phyloP scores from a whole-genome alignment of 169 alveolate genomes.

The Babesia bigemina region DNA sequence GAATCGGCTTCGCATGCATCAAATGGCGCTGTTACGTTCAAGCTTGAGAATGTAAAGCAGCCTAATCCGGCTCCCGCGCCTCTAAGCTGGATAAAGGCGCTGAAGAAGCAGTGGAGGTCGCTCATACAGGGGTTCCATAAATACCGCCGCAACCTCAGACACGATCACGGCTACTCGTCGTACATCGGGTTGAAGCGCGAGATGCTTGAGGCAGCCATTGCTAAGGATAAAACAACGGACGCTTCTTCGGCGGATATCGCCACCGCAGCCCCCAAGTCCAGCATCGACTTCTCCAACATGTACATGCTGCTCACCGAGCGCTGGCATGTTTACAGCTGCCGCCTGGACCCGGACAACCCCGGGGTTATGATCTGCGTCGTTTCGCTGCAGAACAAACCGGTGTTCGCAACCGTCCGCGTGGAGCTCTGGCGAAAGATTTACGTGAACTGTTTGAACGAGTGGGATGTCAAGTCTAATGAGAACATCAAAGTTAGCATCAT shows the following conservation, averaged over 20 bases:
- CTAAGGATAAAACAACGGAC: background rate
- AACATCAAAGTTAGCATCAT: constrained; percentile 26
- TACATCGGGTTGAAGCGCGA: constrained; percentile 11
- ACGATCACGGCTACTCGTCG: background rate
- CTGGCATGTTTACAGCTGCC: constrained; percentile 61
- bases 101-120: constrained; percentile 2
- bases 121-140: constrained; percentile 25
- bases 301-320: constrained; percentile 60
- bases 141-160: constrained; percentile 4
- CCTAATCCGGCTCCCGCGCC: background rate
- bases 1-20: background rate
- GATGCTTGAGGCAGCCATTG: constrained; percentile 4
- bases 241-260: background rate
- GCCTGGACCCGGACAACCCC: constrained; percentile 33
- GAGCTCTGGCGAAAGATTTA: constrained; percentile 62
- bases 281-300: constrained; percentile 48
- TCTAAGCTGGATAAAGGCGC: constrained; percentile 7
- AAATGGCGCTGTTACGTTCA: background rate
- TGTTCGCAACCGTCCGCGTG: constrained; percentile 43
- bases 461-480: constrained; percentile 44
- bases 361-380: constrained; percentile 51
- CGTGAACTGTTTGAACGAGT: constrained; percentile 44
- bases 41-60: background rate
- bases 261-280: no score
- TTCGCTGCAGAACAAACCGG: constrained; percentile 58